Evolutionary conservation across 2,329 filamentous ascomycete species (phyloP), one percentile per base, ranked within the genome.

Genomic region (Fusarium sp.): DNA sequence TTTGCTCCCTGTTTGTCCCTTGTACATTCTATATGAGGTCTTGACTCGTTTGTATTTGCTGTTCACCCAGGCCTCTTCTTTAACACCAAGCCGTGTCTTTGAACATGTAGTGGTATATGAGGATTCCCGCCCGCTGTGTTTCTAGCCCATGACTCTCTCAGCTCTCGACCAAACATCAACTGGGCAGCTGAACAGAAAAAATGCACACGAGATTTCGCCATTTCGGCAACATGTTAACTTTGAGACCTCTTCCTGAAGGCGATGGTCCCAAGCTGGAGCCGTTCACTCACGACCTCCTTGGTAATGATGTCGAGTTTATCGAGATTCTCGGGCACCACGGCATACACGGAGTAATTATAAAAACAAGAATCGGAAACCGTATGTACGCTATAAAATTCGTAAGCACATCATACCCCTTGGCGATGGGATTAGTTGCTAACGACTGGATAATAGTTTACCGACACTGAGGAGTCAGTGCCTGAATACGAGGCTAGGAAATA

Each of bases 261-360:
- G n/a, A 64, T 49, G 10, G 68, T 49, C 9, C 69, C 33, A 2
- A 64, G 51, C 40, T 71, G 46, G 27, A 66, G 62, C 38, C 65
- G 6, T 9, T 67, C 61, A 24, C 56, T 58, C 1, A 57, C 61
- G 1, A 72, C 31, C 49, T 72, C 58, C 56, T 61, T 59, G 27
- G 63, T 57, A 36, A 72, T 40, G 49, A 72, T 67, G 60, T 72
- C 63, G 31, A 67, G 7, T 61, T 70, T 59, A 31, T 62, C 24
- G 17, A 56, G 17, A n/a, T 62, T 16, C 20, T 62, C 6, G 29
- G 49, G 5, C 12, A n/a, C 33, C 6, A 24, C 4, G 44, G 16
- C 16, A 17, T 42, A 7, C 58, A 61, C n/a, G 58, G 58, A 5
- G 17, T 6, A 5, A 20, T 61, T 9, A 22, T 61, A 20, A 61